Evolutionary conservation across 1,284 basidiomycete species (phyloP).

Genomic region (Cutaneotrichosporon curvatum): DNA sequence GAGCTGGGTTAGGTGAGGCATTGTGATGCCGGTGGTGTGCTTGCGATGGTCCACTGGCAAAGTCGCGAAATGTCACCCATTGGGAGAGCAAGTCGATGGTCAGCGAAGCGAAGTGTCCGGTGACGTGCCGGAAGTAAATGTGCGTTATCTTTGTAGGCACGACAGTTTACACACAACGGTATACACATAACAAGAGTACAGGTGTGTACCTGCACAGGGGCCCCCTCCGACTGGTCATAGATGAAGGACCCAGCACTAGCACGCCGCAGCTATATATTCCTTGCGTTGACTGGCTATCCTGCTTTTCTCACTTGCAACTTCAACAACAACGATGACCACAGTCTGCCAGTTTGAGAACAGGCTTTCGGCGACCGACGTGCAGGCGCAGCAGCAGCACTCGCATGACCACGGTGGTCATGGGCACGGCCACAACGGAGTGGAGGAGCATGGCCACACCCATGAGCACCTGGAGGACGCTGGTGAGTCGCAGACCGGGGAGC

Average conservation of each 20-base stretch:
- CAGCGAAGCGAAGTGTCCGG: no score
- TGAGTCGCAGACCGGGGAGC: slow-evolving; percentile 37
- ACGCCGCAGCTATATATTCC: no score
- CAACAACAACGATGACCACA: slow-evolving; percentile 15
- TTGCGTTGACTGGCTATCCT: not conserved
- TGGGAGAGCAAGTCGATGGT: no score
- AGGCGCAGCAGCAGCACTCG: slow-evolving; percentile 6
- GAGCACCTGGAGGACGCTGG: slow-evolving; percentile 82
- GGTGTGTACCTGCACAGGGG: no score
- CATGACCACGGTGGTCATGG: slow-evolving; percentile 37
- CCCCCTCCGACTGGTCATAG: no score
- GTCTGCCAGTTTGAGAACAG: slow-evolving; percentile 43
- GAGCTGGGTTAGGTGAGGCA: slow-evolving; percentile 16
- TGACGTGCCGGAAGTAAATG: no score
- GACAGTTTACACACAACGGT: no score
- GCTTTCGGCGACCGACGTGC: slow-evolving; percentile 25
- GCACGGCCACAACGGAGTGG: slow-evolving; percentile 21
- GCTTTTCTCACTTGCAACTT: not conserved
- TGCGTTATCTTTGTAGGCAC: no score
- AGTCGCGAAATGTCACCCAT: no score
- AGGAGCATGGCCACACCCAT: slow-evolving; percentile 82
- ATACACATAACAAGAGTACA: no score
- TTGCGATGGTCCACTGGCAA: not conserved
- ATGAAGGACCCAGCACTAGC: no score
- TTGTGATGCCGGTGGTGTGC: not conserved